phyloP scores from a whole-genome alignment of 2,329 filamentous ascomycete species.

The Colletotrichum liaoningense region DNA sequence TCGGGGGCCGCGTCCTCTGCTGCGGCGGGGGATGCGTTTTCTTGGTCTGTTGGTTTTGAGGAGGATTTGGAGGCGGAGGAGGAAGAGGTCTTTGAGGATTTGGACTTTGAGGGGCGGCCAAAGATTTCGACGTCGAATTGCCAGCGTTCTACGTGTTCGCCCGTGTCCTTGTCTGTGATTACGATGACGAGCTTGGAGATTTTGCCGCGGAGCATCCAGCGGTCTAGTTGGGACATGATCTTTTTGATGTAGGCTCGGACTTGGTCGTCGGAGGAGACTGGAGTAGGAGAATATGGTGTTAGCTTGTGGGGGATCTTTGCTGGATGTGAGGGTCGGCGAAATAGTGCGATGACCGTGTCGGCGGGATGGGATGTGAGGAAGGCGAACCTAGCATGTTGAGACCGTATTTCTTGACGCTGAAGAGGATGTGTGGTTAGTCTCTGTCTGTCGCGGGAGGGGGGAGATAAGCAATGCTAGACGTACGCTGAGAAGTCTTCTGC shows the following conservation, averaged over 20 bases:
- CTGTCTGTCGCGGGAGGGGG: not conserved
- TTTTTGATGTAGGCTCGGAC: constrained; percentile 99
- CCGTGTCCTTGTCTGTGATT: constrained; percentile 96
- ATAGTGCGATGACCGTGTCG: too few species aligned
- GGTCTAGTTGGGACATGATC: constrained; percentile 97
- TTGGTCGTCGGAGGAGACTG: constrained; percentile 94
- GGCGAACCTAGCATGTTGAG: constrained; percentile 88
- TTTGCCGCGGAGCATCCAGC: constrained; percentile 97
- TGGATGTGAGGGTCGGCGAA: not conserved
- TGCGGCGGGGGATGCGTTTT: constrained; percentile 64
- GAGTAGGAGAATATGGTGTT: not conserved
- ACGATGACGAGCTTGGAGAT: constrained; percentile 98
- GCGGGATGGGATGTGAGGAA: not conserved
- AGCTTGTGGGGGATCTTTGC: not conserved
- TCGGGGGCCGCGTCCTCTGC: constrained; percentile 59
- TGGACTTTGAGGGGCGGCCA: constrained; percentile 30
- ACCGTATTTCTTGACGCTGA: constrained; percentile 94
- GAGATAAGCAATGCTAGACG: constrained; percentile 43
- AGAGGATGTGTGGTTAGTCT: not conserved
- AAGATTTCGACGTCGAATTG: constrained; percentile 86
- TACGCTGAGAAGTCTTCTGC: constrained; percentile 96
- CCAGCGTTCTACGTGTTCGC: constrained; percentile 96
- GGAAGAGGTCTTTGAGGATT: constrained; percentile 46
- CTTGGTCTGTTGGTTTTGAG: constrained; percentile 70
- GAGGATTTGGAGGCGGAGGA: constrained; percentile 61